A percentile compares a stretch with the other conserved stretches of the same genome.
phyloP scores from a whole-genome alignment of 306 rosid species.

The Dryas octopetala region DNA sequence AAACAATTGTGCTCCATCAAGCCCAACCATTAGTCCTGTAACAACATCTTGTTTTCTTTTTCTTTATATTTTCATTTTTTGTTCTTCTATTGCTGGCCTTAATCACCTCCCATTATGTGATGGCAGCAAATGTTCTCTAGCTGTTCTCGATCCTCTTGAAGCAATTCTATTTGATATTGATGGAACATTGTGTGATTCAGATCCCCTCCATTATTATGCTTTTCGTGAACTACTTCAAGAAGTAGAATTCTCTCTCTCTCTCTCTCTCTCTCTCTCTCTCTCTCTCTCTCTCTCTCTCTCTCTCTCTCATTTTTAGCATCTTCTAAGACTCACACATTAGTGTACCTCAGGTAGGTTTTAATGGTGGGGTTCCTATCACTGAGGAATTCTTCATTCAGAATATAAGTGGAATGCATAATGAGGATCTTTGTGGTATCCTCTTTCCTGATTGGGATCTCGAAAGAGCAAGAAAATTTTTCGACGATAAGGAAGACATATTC shows the following conservation, averaged over 20 bases:
- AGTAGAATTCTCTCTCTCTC: slow-evolving; percentile 19
- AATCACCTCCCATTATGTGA: background rate
- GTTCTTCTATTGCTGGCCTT: background rate
- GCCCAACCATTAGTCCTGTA: background rate
- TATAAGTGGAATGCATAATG: slow-evolving; percentile 45
- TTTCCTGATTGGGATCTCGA: slow-evolving; percentile 43
- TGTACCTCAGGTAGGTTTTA: slow-evolving; percentile 39
- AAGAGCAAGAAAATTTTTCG: slow-evolving; percentile 34
- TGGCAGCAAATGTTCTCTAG: slow-evolving; percentile 25
- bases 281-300: background rate
- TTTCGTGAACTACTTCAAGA: slow-evolving; percentile 46
- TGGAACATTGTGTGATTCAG: slow-evolving; percentile 51
- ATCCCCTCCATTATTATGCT: slow-evolving; percentile 42
- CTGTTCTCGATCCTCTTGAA: slow-evolving; percentile 34
- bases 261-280: background rate
- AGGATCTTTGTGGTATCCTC: slow-evolving; percentile 32
- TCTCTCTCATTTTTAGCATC: background rate
- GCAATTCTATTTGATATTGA: slow-evolving; percentile 53
- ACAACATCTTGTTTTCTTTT: background rate
- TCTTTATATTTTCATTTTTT: background rate
- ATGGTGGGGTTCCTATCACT: slow-evolving; percentile 45
- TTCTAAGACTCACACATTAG: background rate
- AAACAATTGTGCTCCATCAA: background rate
- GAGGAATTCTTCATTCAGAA: slow-evolving; percentile 43
- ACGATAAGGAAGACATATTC: slow-evolving; percentile 39